These are phyloP conservation scores for Casuarina glauca DNA, from an alignment of 306 rosid genomes.

Conservation along the genomic window DNA sequence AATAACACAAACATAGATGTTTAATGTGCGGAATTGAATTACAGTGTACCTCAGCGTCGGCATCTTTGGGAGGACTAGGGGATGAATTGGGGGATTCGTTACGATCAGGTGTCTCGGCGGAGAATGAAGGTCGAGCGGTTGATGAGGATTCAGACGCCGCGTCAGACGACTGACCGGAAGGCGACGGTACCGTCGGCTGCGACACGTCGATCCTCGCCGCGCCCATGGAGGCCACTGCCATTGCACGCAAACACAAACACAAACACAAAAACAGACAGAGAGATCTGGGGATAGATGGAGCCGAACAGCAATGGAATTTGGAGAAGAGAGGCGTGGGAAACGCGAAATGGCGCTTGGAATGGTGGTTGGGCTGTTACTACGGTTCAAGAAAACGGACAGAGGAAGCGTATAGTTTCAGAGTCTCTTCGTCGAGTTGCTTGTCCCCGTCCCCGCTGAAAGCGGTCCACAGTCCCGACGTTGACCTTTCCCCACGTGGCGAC, in stretches of 20 bases:
- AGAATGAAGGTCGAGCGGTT: conserved; percentile 16
- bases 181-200: conserved; percentile 41
- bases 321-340: neutral
- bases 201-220: conserved; percentile 40
- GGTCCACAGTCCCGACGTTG: neutral
- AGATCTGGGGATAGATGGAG: neutral
- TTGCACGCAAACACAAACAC: conserved; percentile 28
- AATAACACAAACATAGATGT: neutral
- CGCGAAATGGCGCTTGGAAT: neutral
- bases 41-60: conserved; percentile 54
- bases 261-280: conserved; percentile 22
- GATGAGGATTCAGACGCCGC: conserved; percentile 27
- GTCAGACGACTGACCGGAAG: conserved; percentile 37
- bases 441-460: conserved; percentile 1
- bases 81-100: conserved; percentile 42
- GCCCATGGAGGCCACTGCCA: conserved; percentile 33
- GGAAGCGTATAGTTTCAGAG: conserved; percentile 6
- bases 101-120: conserved; percentile 45
- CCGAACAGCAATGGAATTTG: neutral
- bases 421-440: neutral
- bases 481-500: conserved; percentile 2
- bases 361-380: neutral
- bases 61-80: conserved; percentile 33
- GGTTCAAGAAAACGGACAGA: neutral
- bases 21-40: neutral